These are phyloP conservation scores for Plasmopara muralis DNA, from an alignment of 352 stramenopile genomes.

Conservation along the genomic window DNA sequence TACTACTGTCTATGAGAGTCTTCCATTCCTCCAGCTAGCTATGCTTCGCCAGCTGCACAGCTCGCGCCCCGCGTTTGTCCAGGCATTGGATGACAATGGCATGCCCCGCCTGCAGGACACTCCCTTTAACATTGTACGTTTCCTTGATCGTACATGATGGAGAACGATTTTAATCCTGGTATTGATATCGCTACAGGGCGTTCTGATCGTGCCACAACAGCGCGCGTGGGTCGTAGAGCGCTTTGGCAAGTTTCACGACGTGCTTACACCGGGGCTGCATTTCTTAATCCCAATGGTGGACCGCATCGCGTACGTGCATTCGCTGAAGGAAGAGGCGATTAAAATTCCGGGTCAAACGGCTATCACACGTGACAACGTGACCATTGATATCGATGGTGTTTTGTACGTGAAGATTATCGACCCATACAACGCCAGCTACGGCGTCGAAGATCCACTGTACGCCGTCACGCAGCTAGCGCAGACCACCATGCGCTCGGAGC, in stretches of 20 bases:
- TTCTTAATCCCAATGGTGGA: constrained; percentile 89
- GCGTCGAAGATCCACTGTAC: constrained; percentile 84
- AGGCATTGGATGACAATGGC: constrained; percentile 36
- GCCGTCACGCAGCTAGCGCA: constrained; percentile 88
- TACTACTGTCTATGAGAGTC: constrained; percentile 3
- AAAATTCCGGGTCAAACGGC: constrained; percentile 86
- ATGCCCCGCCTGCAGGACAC: constrained; percentile 43
- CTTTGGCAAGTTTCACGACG: constrained; percentile 87
- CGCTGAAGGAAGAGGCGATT: constrained; percentile 88
- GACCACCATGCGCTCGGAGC: constrained; percentile 87
- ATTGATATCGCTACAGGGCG: constrained; percentile 35
- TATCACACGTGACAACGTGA: constrained; percentile 90
- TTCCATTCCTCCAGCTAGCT: constrained; percentile 11
- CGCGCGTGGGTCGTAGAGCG: constrained; percentile 87
- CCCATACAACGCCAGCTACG: constrained; percentile 86
- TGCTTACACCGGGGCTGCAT: constrained; percentile 81
- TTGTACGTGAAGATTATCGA: constrained; percentile 90
- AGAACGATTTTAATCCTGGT: background rate
- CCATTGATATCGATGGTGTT: constrained; percentile 88
- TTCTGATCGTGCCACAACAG: constrained; percentile 85
- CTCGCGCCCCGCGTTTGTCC: constrained; percentile 25
- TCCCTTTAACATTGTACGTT: constrained; percentile 45
- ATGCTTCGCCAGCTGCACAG: constrained; percentile 19
- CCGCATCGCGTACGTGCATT: constrained; percentile 88
- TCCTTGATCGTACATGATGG: background rate